A percentile compares a stretch with the other conserved stretches of the same genome.
Conservation (phyloP, 768 basidiomycete species). For the Harrya chromipes region DNA sequence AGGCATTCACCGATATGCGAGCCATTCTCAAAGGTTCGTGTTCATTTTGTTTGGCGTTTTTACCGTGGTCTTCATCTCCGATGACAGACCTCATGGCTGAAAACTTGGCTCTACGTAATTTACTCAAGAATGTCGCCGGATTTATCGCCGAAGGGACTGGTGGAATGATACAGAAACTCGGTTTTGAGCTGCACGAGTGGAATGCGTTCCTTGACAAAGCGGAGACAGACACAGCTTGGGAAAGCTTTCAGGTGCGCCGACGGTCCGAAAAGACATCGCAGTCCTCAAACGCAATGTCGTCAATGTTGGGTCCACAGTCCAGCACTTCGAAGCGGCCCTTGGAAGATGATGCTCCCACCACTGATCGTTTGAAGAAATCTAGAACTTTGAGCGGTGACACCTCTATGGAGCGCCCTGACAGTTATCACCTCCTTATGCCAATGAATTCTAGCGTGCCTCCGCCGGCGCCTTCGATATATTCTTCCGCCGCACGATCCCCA, state of each 20-base stretch:
- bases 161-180: constrained; percentile 71
- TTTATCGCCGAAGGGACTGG: constrained; percentile 90
- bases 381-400: constrained; percentile 40
- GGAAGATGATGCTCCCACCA: constrained; percentile 28
- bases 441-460: constrained; percentile 42
- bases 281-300: constrained; percentile 29
- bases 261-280: constrained; percentile 29
- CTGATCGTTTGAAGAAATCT: constrained; percentile 48
- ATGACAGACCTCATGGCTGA: constrained; percentile 79
- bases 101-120: constrained; percentile 77
- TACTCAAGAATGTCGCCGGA: constrained; percentile 68
- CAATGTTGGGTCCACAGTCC: constrained; percentile 28
- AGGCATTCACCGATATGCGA: constrained; percentile 78
- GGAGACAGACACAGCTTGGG: constrained; percentile 93
- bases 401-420: constrained; percentile 39
- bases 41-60: background rate
- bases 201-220: constrained; percentile 78
- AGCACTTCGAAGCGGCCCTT: constrained; percentile 21
- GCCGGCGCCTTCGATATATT: constrained; percentile 41
- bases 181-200: constrained; percentile 76
- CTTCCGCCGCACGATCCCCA: constrained; percentile 39
- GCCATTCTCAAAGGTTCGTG: constrained; percentile 71
- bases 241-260: constrained; percentile 79
- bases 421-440: constrained; percentile 57
- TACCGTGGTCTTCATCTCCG: constrained; percentile 5